A percentile compares a stretch with the other conserved stretches of the same genome.
phyloP scores from a whole-genome alignment of 2,329 filamentous ascomycete genomes.

The Scopulariopsis brevicaulis region DNA sequence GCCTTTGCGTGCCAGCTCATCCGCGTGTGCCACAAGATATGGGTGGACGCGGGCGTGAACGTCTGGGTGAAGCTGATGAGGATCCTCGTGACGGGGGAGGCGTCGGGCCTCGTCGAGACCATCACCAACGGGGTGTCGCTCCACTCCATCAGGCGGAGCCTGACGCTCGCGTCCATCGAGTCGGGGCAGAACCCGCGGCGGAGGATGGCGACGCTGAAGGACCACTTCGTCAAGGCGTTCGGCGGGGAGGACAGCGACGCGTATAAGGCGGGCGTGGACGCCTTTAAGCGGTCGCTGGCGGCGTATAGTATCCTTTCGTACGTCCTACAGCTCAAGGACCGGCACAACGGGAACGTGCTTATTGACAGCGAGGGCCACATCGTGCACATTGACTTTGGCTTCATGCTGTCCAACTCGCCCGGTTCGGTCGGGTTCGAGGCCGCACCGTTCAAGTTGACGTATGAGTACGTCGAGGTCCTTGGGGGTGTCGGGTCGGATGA shows the following conservation, averaged over 20 bases:
- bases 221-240: constrained; percentile 75
- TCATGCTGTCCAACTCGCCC: constrained; percentile 80
- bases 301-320: constrained; percentile 82
- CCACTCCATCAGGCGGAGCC: constrained; percentile 71
- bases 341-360: constrained; percentile 78
- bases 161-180: constrained; percentile 66
- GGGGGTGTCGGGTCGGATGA: constrained; percentile 60
- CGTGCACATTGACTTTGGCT: constrained; percentile 82
- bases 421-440: constrained; percentile 79
- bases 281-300: constrained; percentile 71
- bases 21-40: constrained; percentile 70
- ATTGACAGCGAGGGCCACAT: constrained; percentile 81
- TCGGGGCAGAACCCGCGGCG: constrained; percentile 61
- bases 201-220: constrained; percentile 67
- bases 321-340: constrained; percentile 72
- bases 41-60: constrained; percentile 59
- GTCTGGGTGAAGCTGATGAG: constrained; percentile 90
- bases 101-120: constrained; percentile 74
- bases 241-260: constrained; percentile 57
- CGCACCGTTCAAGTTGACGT: constrained; percentile 75
- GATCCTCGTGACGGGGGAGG: constrained; percentile 76
- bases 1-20: constrained; percentile 82
- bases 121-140: constrained; percentile 84
- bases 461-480: constrained; percentile 77
- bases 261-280: constrained; percentile 61